phyloP scores from a whole-genome alignment of 2,329 filamentous ascomycete genomes.

The Nannizzia gypsea region DNA sequence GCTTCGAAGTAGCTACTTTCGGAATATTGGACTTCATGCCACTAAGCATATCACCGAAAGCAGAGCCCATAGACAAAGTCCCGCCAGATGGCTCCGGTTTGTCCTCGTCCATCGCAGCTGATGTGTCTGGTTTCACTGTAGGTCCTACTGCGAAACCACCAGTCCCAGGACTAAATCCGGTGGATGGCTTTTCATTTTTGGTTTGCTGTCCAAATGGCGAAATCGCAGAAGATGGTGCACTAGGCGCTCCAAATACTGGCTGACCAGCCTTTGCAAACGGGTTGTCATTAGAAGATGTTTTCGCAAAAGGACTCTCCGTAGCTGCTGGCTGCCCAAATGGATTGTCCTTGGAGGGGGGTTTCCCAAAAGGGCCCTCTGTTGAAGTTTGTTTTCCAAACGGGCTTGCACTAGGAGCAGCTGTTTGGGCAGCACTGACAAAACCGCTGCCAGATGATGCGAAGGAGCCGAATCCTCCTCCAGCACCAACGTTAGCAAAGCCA shows the following conservation, averaged over 20 bases:
- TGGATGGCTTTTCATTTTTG: constrained; percentile 17
- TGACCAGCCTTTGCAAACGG: constrained; percentile 23
- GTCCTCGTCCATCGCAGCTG: constrained; percentile 29
- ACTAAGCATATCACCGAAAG: constrained; percentile 31
- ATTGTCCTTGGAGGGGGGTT: constrained; percentile 12
- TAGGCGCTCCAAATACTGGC: constrained; percentile 23
- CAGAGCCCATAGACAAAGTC: constrained; percentile 29
- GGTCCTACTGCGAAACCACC: constrained; percentile 34
- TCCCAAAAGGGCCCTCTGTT: neutral
- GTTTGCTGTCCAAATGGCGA: constrained; percentile 14
- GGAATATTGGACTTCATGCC: constrained; percentile 9
- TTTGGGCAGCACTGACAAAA: constrained; percentile 4
- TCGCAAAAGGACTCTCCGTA: constrained; percentile 20
- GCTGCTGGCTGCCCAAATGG: constrained; percentile 20
- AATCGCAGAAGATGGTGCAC: neutral
- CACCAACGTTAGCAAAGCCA: constrained; percentile 14
- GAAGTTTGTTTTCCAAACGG: constrained; percentile 15
- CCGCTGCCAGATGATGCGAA: constrained; percentile 8
- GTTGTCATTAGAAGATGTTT: constrained; percentile 14
- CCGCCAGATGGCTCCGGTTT: constrained; percentile 26
- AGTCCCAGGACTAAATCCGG: constrained; percentile 21
- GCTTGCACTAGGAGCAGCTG: constrained; percentile 5
- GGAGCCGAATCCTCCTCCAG: constrained; percentile 5
- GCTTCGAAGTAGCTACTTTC: constrained; percentile 5
- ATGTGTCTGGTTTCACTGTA: constrained; percentile 34